Evolutionary conservation across 202 grass and related monocot species (phyloP).

Genomic region (Schoenoplectus triqueter): DNA sequence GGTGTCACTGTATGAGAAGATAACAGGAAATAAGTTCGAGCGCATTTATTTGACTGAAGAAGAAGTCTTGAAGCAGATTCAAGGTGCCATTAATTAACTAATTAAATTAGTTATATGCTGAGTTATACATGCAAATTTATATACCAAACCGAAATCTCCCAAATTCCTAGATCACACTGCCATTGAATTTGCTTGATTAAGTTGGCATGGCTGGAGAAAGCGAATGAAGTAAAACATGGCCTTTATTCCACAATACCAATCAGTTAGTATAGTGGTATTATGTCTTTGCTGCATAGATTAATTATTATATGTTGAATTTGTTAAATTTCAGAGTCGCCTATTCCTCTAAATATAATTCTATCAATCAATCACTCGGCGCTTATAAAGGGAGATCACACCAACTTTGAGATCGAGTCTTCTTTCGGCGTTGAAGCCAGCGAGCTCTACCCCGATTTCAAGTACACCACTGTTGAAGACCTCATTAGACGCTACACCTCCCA

Average conservation of each 20-base stretch:
- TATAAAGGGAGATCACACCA: constrained; percentile 42
- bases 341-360: constrained; percentile 48
- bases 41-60: constrained; percentile 55
- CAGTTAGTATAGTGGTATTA: too few species aligned
- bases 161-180: neutral
- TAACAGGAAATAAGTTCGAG: constrained; percentile 51
- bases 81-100: constrained; percentile 41
- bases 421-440: constrained; percentile 50
- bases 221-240: too few species aligned
- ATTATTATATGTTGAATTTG: neutral
- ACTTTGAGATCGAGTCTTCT: constrained; percentile 52
- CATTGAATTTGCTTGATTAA: neutral
- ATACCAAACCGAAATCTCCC: neutral
- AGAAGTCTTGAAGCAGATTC: constrained; percentile 51
- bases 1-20: constrained; percentile 60
- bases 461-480: constrained; percentile 60
- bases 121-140: neutral
- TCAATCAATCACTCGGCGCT: constrained; percentile 50
- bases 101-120: neutral
- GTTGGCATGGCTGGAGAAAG: too few species aligned
- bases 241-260: too few species aligned
- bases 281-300: too few species aligned
- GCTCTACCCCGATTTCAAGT: constrained; percentile 62
- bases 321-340: constrained; percentile 42
- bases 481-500: constrained; percentile 41